Evolutionary conservation across 1,284 basidiomycete genomes (phyloP), one percentile per base, ranked within the genome.

Genomic region (Psilocybe mexicana): DNA sequence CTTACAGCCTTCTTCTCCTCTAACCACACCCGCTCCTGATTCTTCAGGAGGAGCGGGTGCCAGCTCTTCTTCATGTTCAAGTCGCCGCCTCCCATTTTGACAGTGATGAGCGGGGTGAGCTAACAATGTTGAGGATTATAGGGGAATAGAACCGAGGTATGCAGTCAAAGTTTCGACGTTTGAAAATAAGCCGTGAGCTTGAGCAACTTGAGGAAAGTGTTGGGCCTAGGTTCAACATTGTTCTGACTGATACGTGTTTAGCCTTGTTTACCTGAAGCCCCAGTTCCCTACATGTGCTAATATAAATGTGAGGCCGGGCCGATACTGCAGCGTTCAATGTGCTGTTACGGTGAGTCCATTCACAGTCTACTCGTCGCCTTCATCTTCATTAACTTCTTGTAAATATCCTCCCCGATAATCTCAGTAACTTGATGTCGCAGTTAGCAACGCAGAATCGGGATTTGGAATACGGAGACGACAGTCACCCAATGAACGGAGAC

Each of bases 11-110:
- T 90, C 85, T 97, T 94, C 77, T 99, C 96, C 75, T 96, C 92
- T 62, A 98, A 86, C 96, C 97, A 99, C 69, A 99, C 96, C 83
- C 90, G 87, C 87, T 98, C 94, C 88, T 98, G 96, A 79, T 98
- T 97, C 74, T 93, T 94, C 77, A 96, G 78, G 78, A 98, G 92
- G 83, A 96, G 91, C 82, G 94, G 94, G 75, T 98, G 95, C 95
- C 96, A 98, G 65, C 93, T 94, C 84, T 96, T 96, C 76, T 97
- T 98, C 94, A 96, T 96, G 70, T 94, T 94, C 74, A 94, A 80
- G 73, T 95, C 93, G 64, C 93, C 93, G 62, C 93, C 93, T 85
- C 94, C 94, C 94, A 97, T 97, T 68, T 90, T 95, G 81, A 66
- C 65, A 71, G 63, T 56, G 63, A 69, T 69, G 63, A 56, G 58